Evolutionary conservation across 2,329 filamentous ascomycete genomes (phyloP).

Genomic region (Dothistroma septosporum): DNA sequence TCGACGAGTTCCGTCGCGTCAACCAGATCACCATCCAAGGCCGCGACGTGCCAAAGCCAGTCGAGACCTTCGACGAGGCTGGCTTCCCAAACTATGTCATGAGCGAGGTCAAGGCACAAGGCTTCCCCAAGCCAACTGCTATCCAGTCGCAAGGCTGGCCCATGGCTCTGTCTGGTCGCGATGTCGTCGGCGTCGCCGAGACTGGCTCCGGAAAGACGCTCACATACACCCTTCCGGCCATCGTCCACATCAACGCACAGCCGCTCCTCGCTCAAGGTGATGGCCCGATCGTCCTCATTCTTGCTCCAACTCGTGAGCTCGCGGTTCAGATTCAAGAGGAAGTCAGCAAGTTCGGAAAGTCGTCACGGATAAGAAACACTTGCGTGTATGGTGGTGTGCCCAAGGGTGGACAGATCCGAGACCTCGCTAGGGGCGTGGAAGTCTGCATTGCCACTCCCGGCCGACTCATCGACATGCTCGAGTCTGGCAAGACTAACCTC

Average conservation of each 20-base stretch:
- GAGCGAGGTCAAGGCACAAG: conserved; percentile 97
- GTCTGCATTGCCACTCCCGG: conserved; percentile 98
- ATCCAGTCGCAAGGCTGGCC: conserved; percentile 99
- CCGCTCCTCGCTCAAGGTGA: conserved; percentile 92
- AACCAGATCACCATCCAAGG: conserved; percentile 82
- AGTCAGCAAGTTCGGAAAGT: conserved; percentile 97
- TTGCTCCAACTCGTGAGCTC: conserved; percentile 94
- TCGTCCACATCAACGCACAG: conserved; percentile 99
- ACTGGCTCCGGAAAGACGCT: conserved; percentile 99
- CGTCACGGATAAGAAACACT: conserved; percentile 95
- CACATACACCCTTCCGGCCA: conserved; percentile 95
- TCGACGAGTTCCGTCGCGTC: conserved; percentile 81
- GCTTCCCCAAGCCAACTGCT: conserved; percentile 86
- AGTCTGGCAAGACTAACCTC: conserved; percentile 96
- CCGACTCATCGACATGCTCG: conserved; percentile 97
- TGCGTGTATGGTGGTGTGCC: conserved; percentile 99
- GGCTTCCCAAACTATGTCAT: conserved; percentile 96
- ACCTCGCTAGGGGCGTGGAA: conserved; percentile 90
- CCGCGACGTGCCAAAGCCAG: conserved; percentile 78
- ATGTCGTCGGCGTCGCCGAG: conserved; percentile 98
- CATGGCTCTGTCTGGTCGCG: conserved; percentile 95
- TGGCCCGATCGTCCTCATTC: conserved; percentile 91
- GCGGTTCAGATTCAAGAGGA: conserved; percentile 98
- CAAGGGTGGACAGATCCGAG: conserved; percentile 93
- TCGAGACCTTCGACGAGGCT: conserved; percentile 96